phyloP scores from a whole-genome alignment of 2,329 filamentous ascomycete genomes.

The Saccharata proteae region DNA sequence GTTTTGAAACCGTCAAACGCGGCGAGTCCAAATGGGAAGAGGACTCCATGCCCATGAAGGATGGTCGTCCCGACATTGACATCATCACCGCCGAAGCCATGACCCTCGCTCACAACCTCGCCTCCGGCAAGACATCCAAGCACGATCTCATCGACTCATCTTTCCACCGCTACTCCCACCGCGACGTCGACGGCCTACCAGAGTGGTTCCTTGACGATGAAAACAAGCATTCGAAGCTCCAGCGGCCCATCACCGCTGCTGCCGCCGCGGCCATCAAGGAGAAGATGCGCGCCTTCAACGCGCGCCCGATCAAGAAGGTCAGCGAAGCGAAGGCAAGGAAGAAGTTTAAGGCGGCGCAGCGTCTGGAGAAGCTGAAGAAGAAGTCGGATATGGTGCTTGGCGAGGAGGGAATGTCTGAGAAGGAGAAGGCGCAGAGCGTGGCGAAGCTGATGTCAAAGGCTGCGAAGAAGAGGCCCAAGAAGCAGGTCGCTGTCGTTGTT shows the following conservation, averaged over 20 bases:
- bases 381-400: conserved; percentile 85
- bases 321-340: conserved; percentile 91
- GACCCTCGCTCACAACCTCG: conserved; percentile 87
- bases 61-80: conserved; percentile 71
- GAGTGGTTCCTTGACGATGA: conserved; percentile 99
- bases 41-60: conserved; percentile 48
- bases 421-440: conserved; percentile 85
- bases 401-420: conserved; percentile 87
- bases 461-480: conserved; percentile 72
- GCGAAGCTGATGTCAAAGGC: conserved; percentile 70
- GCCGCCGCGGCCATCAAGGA: conserved; percentile 88
- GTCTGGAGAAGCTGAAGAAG: conserved; percentile 89
- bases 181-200: conserved; percentile 80
- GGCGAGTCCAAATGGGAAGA: conserved; percentile 53
- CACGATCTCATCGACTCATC: conserved; percentile 76
- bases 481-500: conserved; percentile 77
- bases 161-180: conserved; percentile 87
- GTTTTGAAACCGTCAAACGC: conserved; percentile 52
- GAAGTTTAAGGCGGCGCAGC: conserved; percentile 88
- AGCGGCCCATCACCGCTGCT: conserved; percentile 84
- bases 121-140: conserved; percentile 69
- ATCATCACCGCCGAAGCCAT: conserved; percentile 99
- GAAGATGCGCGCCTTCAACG: conserved; percentile 84
- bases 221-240: conserved; percentile 63
- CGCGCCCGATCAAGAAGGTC: conserved; percentile 97